phyloP scores from a whole-genome alignment of 2,329 filamentous ascomycete genomes.

The Xylariaceae sp. region DNA sequence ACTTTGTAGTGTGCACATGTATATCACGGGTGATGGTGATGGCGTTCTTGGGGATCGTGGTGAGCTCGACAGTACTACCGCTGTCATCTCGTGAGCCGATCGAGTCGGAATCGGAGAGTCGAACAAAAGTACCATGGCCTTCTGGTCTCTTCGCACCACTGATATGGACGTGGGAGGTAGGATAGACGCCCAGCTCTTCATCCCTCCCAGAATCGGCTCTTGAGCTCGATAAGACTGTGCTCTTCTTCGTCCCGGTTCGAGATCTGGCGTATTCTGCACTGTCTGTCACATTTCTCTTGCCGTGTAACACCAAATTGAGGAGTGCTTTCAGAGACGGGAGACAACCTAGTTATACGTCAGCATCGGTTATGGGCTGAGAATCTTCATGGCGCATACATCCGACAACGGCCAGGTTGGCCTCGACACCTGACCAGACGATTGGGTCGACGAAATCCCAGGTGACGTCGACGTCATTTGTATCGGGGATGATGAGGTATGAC shows the following conservation, averaged over 20 bases:
- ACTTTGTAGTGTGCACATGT: too few relatives aligned
- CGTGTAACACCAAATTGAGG: not conserved
- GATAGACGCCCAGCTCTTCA: too few relatives aligned
- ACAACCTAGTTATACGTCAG: not conserved
- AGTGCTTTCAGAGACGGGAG: not conserved
- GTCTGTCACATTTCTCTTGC: too few relatives aligned
- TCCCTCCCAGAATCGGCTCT: not conserved
- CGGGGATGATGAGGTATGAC: not conserved
- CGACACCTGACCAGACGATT: not conserved
- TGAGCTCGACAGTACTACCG: not conserved
- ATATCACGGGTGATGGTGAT: slow-evolving; percentile 1
- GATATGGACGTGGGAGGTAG: too few relatives aligned
- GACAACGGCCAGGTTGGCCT: not conserved
- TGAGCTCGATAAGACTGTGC: not conserved
- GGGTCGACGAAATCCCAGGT: not conserved
- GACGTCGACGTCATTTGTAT: not conserved
- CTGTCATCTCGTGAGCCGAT: not conserved
- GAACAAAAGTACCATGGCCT: not conserved
- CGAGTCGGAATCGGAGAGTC: not conserved
- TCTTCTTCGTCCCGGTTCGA: too few relatives aligned
- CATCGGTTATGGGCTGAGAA: not conserved
- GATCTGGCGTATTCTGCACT: too few relatives aligned
- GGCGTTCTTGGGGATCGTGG: not conserved
- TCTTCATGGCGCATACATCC: not conserved
- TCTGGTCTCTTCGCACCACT: not conserved